Base-by-base conservation (phyloP, 108 stramenopile species). In the Mediolabrus comicus region DNA sequence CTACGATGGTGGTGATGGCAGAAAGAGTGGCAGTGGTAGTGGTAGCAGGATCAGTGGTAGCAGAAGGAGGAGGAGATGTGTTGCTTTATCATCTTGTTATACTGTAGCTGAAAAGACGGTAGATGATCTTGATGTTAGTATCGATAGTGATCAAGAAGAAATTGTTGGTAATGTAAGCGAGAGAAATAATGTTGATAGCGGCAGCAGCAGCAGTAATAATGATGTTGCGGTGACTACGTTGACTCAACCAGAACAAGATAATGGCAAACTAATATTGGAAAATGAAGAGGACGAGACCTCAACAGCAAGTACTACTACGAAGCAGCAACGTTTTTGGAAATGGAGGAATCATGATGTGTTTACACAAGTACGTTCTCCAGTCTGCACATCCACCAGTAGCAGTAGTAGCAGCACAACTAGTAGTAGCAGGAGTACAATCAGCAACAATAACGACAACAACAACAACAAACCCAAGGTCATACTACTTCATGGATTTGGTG, bases 401-500 rank as follows among this genome's bases (percentile, higher is more conserved):
- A n/a, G n/a, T n/a, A n/a, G n/a, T n/a, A n/a, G n/a, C n/a, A n/a
- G n/a, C n/a, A n/a, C n/a, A n/a, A n/a, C n/a, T n/a, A n/a, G n/a
- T n/a, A n/a, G n/a, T n/a, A n/a, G n/a, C n/a, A n/a, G n/a, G n/a
- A n/a, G n/a, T n/a, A n/a, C n/a, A n/a, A n/a, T n/a, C n/a, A n/a
- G n/a, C n/a, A n/a, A n/a, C n/a, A n/a, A n/a, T n/a, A n/a, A n/a
- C n/a, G n/a, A n/a, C n/a, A n/a, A n/a, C n/a, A n/a, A n/a, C n/a
- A n/a, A 24, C 1, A 49, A 8, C 11, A 77, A 72, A 52, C 77
- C 77, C 10, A 54, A 64, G 26, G 53, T 83, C 27, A 62, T 88
- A 16, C 70, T 88, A 0, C 58, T 88, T 16, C 87, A 88, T 69
- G 87, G 87, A 28, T 88, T 88, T 62, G 87, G 83, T 11, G 85